phyloP scores from a whole-genome alignment of 208 protist species.

The Leishmania guyanensis region DNA sequence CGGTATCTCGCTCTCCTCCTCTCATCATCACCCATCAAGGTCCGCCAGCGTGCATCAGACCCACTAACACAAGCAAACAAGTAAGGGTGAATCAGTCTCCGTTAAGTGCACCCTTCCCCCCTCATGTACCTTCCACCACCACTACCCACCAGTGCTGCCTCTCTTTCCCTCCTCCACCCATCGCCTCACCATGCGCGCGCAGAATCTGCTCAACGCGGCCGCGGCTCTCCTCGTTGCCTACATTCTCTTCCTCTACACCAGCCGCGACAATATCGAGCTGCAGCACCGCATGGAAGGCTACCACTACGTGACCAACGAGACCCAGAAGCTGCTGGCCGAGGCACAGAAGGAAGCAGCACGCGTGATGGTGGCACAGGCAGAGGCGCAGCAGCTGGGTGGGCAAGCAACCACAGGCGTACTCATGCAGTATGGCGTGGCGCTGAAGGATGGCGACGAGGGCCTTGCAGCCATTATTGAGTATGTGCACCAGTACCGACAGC shows the following conservation, averaged over 20 bases:
- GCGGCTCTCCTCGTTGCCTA: constrained; percentile 25
- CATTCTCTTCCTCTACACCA: constrained; percentile 28
- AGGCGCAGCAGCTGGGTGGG: constrained; percentile 4
- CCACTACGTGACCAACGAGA: constrained; percentile 35
- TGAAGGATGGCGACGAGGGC: constrained; percentile 30
- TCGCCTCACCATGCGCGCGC: constrained; percentile 9
- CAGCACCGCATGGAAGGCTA: constrained; percentile 17
- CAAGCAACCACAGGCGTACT: constrained; percentile 4
- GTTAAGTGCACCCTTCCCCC: neutral
- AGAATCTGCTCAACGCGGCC: constrained; percentile 15
- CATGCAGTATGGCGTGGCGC: constrained; percentile 28
- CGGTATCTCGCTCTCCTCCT: neutral
- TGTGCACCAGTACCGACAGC: constrained; percentile 27
- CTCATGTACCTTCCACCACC: neutral
- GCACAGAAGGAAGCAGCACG: constrained; percentile 27
- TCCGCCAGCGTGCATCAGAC: neutral
- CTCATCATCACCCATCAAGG: neutral
- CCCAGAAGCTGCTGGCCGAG: constrained; percentile 35
- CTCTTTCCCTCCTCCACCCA: neutral
- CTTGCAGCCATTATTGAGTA: constrained; percentile 30
- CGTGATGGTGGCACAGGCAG: constrained; percentile 19
- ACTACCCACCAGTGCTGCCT: neutral
- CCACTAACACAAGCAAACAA: neutral
- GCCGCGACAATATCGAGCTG: constrained; percentile 20
- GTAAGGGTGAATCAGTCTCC: neutral